Conservation (phyloP, 2,329 filamentous ascomycete genomes). For the Thermothelomyces thermophilus region DNA sequence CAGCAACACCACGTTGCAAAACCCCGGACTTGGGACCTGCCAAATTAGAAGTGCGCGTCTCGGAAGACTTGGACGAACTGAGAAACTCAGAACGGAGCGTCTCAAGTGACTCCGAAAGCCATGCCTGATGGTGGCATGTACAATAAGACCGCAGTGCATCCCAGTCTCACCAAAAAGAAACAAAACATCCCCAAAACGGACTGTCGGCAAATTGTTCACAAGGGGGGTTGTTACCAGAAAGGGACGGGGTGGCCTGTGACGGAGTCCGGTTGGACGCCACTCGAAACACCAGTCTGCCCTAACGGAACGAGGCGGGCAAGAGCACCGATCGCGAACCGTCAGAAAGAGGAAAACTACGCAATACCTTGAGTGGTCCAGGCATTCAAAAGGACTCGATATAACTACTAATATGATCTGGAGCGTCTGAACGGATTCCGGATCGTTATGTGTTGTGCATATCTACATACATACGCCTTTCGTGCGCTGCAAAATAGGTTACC, state of each 20-base stretch:
- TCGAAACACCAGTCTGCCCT: not conserved
- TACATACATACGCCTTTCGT: too few relatives aligned
- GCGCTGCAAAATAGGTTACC: too few relatives aligned
- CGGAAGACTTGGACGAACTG: not conserved
- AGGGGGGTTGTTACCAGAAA: conserved; percentile 11
- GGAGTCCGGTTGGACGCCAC: conserved; percentile 9
- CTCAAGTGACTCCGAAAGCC: too few relatives aligned
- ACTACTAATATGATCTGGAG: too few relatives aligned
- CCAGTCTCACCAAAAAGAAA: not conserved
- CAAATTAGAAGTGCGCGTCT: not conserved
- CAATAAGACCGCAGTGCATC: not conserved
- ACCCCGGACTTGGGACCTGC: not conserved
- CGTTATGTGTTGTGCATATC: too few relatives aligned
- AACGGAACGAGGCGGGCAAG: not conserved
- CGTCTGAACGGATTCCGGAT: too few relatives aligned
- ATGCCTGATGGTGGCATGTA: not conserved
- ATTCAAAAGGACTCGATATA: too few relatives aligned
- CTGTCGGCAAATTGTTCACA: too few relatives aligned
- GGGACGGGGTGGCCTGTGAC: not conserved
- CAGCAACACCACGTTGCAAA: not conserved
- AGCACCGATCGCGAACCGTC: not conserved
- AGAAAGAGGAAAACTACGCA: too few relatives aligned
- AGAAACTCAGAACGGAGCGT: too few relatives aligned
- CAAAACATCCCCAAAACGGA: not conserved
- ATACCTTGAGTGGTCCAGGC: too few relatives aligned